Percentiles rank a stretch among this genome's conserved stretches.
Conservation (phyloP, 305 asterid genomes). For the Ajuga reptans region DNA sequence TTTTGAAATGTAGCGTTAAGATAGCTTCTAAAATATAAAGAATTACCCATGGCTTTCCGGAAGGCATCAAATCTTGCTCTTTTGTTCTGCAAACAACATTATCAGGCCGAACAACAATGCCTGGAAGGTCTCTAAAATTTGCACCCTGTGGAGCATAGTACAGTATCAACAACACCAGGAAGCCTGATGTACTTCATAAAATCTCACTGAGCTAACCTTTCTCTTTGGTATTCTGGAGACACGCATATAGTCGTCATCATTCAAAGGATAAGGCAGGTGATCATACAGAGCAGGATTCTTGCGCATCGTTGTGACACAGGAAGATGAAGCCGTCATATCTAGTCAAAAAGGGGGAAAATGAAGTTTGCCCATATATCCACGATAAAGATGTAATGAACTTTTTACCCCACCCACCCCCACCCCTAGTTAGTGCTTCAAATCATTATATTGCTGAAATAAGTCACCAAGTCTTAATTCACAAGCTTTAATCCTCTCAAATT, state of each 20-base stretch:
- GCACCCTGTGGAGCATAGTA: conserved; percentile 53
- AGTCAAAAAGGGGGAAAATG: not conserved
- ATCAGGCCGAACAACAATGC: conserved; percentile 50
- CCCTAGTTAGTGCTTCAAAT: not conserved
- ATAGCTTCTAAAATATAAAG: not conserved
- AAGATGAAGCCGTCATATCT: conserved; percentile 54
- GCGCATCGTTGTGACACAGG: conserved; percentile 24
- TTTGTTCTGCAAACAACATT: conserved; percentile 45
- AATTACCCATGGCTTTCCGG: conserved; percentile 65
- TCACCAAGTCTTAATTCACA: not conserved
- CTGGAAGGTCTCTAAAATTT: conserved; percentile 72
- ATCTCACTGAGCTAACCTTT: conserved; percentile 44
- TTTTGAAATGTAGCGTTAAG: not conserved
- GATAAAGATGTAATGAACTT: not conserved
- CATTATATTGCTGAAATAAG: not conserved
- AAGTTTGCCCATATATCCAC: not conserved
- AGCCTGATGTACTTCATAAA: conserved; percentile 1
- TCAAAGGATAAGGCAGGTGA: conserved; percentile 53
- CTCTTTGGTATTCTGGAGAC: conserved; percentile 62
- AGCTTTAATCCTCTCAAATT: not conserved
- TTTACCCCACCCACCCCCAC: not conserved
- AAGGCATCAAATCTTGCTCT: conserved; percentile 47
- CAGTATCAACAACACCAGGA: conserved; percentile 24
- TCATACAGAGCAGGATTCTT: conserved; percentile 40
- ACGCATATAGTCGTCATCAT: conserved; percentile 52